These are phyloP conservation scores for Phylloboletellus chloephorus DNA, from an alignment of 1,284 basidiomycete genomes.

Conservation along the genomic window DNA sequence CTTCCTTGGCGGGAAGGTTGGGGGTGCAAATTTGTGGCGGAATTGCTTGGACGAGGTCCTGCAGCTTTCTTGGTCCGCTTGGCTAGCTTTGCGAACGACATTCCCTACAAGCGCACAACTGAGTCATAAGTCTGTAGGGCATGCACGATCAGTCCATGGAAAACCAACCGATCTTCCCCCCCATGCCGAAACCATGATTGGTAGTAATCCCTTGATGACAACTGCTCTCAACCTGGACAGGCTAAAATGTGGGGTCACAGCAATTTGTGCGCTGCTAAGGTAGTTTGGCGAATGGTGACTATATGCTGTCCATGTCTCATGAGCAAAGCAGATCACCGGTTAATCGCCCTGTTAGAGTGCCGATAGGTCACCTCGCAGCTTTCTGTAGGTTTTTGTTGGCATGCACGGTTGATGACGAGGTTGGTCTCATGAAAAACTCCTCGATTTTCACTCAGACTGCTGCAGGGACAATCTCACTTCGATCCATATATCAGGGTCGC, in stretches of 20 bases:
- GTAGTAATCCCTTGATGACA: constrained; percentile 38
- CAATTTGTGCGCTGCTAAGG: constrained; percentile 54
- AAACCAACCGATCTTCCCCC: constrained; percentile 11
- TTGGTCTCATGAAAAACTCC: constrained; percentile 19
- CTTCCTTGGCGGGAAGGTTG: constrained; percentile 71
- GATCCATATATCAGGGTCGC: constrained; percentile 48
- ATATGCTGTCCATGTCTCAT: constrained; percentile 5
- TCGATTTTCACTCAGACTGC: constrained; percentile 6
- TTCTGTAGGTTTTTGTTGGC: constrained; percentile 51
- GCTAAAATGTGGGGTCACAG: constrained; percentile 47
- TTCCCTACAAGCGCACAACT: constrained; percentile 35
- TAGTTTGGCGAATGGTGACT: constrained; percentile 19
- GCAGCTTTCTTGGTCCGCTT: constrained; percentile 55
- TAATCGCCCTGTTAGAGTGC: constrained; percentile 66
- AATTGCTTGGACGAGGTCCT: constrained; percentile 67
- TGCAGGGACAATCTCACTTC: constrained; percentile 43
- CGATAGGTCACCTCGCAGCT: constrained; percentile 56
- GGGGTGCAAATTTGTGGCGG: constrained; percentile 63
- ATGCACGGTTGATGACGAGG: constrained; percentile 53
- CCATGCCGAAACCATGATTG: constrained; percentile 13
- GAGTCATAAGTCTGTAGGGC: constrained; percentile 11
- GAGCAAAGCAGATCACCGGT: constrained; percentile 44
- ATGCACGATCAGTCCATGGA: constrained; percentile 8
- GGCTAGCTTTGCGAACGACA: constrained; percentile 53
- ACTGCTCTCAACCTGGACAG: constrained; percentile 56